Base-by-base conservation (phyloP, 2,329 filamentous ascomycete species). In the Aspergillus arachidicola region DNA sequence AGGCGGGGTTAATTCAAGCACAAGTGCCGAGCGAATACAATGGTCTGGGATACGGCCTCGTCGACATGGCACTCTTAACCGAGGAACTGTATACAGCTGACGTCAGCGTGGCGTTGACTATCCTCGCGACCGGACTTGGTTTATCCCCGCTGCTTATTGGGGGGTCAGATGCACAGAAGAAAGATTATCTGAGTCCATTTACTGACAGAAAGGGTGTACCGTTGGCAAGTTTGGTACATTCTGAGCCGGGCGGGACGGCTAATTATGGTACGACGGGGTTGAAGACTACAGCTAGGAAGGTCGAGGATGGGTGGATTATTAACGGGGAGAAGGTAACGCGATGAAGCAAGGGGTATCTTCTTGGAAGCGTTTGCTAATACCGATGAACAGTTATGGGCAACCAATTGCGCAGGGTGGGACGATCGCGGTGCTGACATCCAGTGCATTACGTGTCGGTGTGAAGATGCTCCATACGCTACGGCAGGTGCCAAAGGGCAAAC, bases 61-160 rank as follows among this genome's bases (percentile, higher is more conserved):
- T 84, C 7, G 83, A 86, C 58, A 78, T 82, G 0, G 79, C 82
- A 0, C 79, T 87, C 46, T 66, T 85, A 16, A 79, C 85, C 0
- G 84, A 87, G 66, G 84, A 87, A 64, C 78, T 84, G 62, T 86
- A 83, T 66, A 75, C 81, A 1, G 79, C 83, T 41, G 85, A 87
- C 64, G 80, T 82, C 0, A 81, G 80, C 19, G 77, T 81, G 0
- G 77, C 82, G 0, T 67, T 87, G 21, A 86, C 83, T 0, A 80
- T 86, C 19, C 79, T 86, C 45, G 83, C 78, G 0, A 86, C 83
- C 1, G 84, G 82, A 0, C 71, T 87, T 3, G 85, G 85, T 0
- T 68, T 87, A 36, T 83, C 79, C 1, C 84, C 85, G 1, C 69
- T 87, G 38, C 79, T 83, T 57, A 68, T 86, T 38, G 78, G 74